Base-by-base conservation (phyloP, 371 early-diverging fungal genomes). In the Mortierella sp. region DNA sequence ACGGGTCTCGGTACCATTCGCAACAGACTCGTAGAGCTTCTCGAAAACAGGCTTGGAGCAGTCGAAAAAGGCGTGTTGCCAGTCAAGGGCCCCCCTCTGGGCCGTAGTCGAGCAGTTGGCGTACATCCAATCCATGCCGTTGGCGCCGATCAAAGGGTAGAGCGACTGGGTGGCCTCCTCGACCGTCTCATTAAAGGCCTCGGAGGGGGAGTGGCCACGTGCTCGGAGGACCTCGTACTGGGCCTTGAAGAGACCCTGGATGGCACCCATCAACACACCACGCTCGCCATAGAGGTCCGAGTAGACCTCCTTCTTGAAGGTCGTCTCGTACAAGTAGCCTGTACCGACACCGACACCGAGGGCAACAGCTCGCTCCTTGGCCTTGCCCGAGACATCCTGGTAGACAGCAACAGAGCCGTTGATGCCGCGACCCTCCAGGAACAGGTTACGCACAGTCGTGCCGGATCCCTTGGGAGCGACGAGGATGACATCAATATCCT, bases 131-230 rank as follows among this genome's bases (percentile, higher is more conserved):
- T 97, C 97, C 98, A 98, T 97, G 85, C 99, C 99, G 80, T 96
- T 95, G 79, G 94, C 96, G 85, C 97, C 97, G 80, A 99, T 95
- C 86, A 99, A 92, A 44, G 99, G 99, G 88, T 97, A 97, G 53
- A 99, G 92, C 55, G 97, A 97, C 89, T 99, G 98, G 16, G 99
- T 99, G 66, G 98, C 99, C 87, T 99, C 99, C 90, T 99, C 99
- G 78, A 99, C 99, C 77, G 99, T 99, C 89, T 99, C 99, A 90
- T 99, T 99, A 92, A 97, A 99, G 14, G 99, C 99, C 89, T 99
- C 99, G 43, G 97, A 97, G 67, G 99, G 99, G 44, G 95, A 91
- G 93, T 99, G 99, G 72, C 94, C 98, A 74, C 94, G 93, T 79
- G 96, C 95, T 79, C 98, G 94, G 78, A 99, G 91, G 48, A 98